Conservation (phyloP, 805 yeast genomes). For the Ogataea thermomethanolica region DNA sequence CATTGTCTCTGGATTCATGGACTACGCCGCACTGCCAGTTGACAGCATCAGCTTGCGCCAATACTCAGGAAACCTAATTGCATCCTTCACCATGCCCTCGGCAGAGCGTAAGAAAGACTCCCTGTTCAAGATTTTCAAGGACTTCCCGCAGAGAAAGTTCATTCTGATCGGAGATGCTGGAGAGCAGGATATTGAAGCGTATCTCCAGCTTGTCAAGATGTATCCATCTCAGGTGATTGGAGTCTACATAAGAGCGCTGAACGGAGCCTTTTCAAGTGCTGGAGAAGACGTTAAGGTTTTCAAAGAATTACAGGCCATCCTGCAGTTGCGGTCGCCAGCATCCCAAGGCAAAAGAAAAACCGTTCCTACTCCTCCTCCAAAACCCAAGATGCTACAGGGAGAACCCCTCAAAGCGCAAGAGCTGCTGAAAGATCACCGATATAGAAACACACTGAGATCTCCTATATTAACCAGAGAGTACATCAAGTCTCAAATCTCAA, state of each 20-base stretch:
- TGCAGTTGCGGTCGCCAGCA: conserved; percentile 4
- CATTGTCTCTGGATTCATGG: conserved; percentile 54
- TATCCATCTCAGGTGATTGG: conserved; percentile 66
- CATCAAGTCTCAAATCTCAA: conserved; percentile 7
- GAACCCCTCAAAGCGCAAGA: conserved; percentile 17
- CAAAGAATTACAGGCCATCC: conserved; percentile 21
- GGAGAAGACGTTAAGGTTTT: conserved; percentile 35
- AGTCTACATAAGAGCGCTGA: conserved; percentile 78
- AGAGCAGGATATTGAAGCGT: conserved; percentile 92
- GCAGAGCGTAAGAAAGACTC: conserved; percentile 73
- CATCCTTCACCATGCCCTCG: conserved; percentile 83
- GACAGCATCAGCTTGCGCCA: conserved; percentile 88
- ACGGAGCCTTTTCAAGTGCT: conserved; percentile 58
- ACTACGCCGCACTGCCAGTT: conserved; percentile 54
- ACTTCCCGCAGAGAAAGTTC: conserved; percentile 76
- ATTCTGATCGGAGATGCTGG: conserved; percentile 93
- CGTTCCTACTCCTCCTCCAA: conserved; percentile 43
- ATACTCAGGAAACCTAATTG: conserved; percentile 76
- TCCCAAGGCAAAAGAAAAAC: conserved; percentile 10
- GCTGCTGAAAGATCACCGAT: background rate
- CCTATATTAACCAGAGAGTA: conserved; percentile 6
- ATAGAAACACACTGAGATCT: conserved; percentile 9
- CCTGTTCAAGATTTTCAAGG: conserved; percentile 57
- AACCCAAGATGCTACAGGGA: conserved; percentile 42
- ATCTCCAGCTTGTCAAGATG: conserved; percentile 59